Conservation (phyloP, 495 filamentous ascomycete species). For the Lophium mytilinum region DNA sequence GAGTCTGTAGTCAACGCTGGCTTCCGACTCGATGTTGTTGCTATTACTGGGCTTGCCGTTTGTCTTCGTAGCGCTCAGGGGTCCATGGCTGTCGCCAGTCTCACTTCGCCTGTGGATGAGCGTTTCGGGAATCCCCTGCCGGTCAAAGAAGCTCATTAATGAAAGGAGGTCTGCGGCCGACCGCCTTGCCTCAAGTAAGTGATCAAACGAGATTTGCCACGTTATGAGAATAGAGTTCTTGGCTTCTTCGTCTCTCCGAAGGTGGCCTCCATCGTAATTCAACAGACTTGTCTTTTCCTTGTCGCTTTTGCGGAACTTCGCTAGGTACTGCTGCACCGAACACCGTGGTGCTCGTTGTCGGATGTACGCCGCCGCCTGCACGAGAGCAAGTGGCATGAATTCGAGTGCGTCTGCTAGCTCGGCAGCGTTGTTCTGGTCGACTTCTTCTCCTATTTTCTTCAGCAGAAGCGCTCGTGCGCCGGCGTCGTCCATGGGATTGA, state of each 20-base stretch:
- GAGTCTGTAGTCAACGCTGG: not conserved
- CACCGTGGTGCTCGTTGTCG: constrained; percentile 10
- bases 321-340: constrained; percentile 32
- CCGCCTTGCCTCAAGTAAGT: constrained; percentile 28
- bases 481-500: constrained; percentile 30
- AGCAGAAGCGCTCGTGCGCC: constrained; percentile 34
- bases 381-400: constrained; percentile 4
- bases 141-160: constrained; percentile 18
- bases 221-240: constrained; percentile 40
- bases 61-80: no score
- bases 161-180: constrained; percentile 15
- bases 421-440: not conserved
- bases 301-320: constrained; percentile 34
- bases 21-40: not conserved
- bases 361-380: constrained; percentile 8
- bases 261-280: constrained; percentile 29
- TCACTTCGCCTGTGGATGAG: constrained; percentile 6
- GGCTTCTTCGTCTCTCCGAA: constrained; percentile 35
- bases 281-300: constrained; percentile 33
- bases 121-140: constrained; percentile 10
- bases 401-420: constrained; percentile 3
- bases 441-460: constrained; percentile 32
- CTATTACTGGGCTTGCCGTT: no score
- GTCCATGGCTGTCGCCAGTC: no score
- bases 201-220: constrained; percentile 42